A percentile compares a stretch with the other conserved stretches of the same genome.
phyloP scores from a whole-genome alignment of 2,329 filamentous ascomycete species.

The Blastomyces parvus region DNA sequence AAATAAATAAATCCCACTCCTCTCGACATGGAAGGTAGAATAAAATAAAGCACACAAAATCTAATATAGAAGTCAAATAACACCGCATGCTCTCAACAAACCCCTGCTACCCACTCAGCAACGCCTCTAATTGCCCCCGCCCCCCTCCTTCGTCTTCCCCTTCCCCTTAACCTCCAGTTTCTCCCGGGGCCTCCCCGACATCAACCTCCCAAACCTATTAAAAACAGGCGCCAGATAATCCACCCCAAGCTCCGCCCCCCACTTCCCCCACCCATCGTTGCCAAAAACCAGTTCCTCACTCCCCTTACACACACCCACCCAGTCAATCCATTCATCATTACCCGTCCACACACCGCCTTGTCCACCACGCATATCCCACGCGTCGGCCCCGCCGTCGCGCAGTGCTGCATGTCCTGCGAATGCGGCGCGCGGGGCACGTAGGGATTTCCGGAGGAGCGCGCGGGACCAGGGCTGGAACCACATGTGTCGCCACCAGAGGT shows the following conservation, averaged over 20 bases:
- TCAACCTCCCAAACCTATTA: slow-evolving; percentile 7
- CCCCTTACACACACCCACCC: slow-evolving; percentile 40
- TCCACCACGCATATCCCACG: slow-evolving; percentile 44
- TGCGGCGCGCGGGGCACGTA: slow-evolving; percentile 37
- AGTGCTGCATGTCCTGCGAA: slow-evolving; percentile 37
- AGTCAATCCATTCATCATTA: slow-evolving; percentile 40
- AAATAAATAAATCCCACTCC: no score
- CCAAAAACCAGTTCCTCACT: slow-evolving; percentile 39
- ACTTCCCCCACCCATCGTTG: slow-evolving; percentile 36
- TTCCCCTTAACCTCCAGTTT: not conserved
- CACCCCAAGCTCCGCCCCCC: slow-evolving; percentile 25
- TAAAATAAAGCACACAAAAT: no score
- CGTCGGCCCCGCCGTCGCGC: slow-evolving; percentile 36
- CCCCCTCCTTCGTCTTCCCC: not conserved
- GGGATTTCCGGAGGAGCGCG: slow-evolving; percentile 42
- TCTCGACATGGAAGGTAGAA: no score
- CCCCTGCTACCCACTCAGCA: no score
- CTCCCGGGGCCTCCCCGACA: not conserved
- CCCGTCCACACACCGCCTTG: slow-evolving; percentile 48
- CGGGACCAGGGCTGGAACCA: slow-evolving; percentile 43
- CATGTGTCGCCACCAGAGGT: slow-evolving; percentile 36
- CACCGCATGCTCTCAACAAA: no score
- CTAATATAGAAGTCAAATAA: no score
- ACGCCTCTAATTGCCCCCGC: not conserved
- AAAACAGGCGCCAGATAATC: slow-evolving; percentile 5